Base-by-base conservation (phyloP, 768 basidiomycete genomes). In the Phaeotremella fagi region DNA sequence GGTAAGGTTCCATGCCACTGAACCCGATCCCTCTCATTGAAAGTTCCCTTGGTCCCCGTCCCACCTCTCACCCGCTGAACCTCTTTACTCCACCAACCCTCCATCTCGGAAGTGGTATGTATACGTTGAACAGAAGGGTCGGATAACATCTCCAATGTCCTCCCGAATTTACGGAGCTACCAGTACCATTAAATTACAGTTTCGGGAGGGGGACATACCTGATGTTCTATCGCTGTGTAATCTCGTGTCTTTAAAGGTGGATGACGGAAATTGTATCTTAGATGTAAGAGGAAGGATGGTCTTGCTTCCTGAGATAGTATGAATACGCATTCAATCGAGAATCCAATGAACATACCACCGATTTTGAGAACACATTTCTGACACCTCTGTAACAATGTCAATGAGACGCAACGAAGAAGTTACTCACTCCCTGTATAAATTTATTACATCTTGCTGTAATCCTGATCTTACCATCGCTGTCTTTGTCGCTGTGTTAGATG, bases 181-280 rank as follows among this genome's bases (percentile, higher is more conserved):
- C 4, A 31, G 35, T 33, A 33, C 16, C 31, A 16, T 33, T 33
- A 23, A 11, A 5, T 22, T 41, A 15, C 16, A 43, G 4, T n/a
- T n/a, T n/a, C n/a, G n/a, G n/a, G n/a, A n/a, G 22, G 2, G 45
- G 1, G 5, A 58, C 70, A 50, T 31, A 68, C 73, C 63, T 71
- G 69, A 60, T 74, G 64, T 50, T 74, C 73, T 25, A 74, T 74
- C 2, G 73, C 73, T 7, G 66, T 66, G 42, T 71, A 66, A 50
- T 74, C 73, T 50, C 71, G 24, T 15, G 54, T 57, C 4, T 51
- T 50, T 12, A 74, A 45, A 28, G 44, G 54, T 14, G 73, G 73
- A 50, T 68, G 50, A 11, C 61, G 62, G 52, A 74, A 74, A 33
- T 64, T 67, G 51, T 72, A 71, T 45, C 69, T 49, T 20, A 71